Conservation (phyloP, 2,329 filamentous ascomycete species). For the Orbilia quercus region DNA sequence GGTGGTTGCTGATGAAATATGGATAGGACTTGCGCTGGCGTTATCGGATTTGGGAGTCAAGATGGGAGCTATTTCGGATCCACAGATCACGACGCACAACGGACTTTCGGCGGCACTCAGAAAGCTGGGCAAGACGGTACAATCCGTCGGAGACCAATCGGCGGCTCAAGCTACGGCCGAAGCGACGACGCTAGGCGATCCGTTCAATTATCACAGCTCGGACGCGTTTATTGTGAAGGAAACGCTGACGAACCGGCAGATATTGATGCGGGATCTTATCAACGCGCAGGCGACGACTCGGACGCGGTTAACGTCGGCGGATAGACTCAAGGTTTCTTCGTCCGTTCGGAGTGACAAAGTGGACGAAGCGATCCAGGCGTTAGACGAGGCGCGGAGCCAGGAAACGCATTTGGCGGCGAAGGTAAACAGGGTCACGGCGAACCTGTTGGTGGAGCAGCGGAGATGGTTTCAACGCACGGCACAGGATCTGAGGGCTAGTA, state of each 20-base stretch:
- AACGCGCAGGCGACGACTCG: constrained; percentile 88
- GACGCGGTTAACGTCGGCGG: constrained; percentile 84
- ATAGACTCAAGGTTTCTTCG: constrained; percentile 85
- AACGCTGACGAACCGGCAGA: constrained; percentile 95
- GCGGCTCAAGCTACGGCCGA: constrained; percentile 96
- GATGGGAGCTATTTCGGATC: constrained; percentile 83
- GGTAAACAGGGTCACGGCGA: constrained; percentile 87
- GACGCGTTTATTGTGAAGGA: constrained; percentile 99
- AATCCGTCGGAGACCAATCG: constrained; percentile 93
- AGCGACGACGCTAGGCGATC: constrained; percentile 92
- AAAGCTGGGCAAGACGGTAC: constrained; percentile 92
- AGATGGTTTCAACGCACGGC: constrained; percentile 90
- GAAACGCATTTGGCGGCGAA: constrained; percentile 86
- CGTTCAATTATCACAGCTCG: constrained; percentile 91
- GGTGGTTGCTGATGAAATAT: constrained; percentile 30
- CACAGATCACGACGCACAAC: constrained; percentile 79
- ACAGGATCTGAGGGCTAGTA: constrained; percentile 81
- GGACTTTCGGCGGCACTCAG: constrained; percentile 90
- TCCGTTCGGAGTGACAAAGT: constrained; percentile 94
- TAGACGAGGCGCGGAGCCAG: constrained; percentile 85
- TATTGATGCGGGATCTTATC: constrained; percentile 89
- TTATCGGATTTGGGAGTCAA: constrained; percentile 95
- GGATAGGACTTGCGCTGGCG: constrained; percentile 83
- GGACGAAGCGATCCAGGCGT: constrained; percentile 90
- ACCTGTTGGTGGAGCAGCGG: constrained; percentile 86